Base-by-base conservation (phyloP, 1,284 basidiomycete species). In the Pseudozyma thailandica region DNA sequence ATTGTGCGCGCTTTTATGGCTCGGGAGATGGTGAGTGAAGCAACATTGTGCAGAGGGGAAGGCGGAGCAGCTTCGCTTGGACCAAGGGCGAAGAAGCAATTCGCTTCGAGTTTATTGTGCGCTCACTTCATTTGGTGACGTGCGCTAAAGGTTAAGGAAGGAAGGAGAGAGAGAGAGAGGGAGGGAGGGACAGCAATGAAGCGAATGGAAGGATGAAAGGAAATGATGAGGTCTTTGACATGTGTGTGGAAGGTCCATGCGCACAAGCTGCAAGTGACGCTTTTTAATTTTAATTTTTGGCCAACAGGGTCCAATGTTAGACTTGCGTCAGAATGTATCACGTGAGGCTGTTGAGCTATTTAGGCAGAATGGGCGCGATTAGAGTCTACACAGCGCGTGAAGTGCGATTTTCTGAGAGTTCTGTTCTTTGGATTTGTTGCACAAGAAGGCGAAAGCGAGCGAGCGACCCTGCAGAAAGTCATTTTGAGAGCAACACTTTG, bases 401-500 rank as follows among this genome's bases (percentile, higher is more conserved):
- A 33, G 31, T 13, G 31, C 31, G n/a, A 16, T 33, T 10, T 33
- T 13, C 3, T 33, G 12, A 33, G 31, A 13, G 31, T 33, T 10
- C 12, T 13, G 12, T 8, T 33, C 12, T 33, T 10, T 33, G 31
- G 31, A 10, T 33, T 10, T 45, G 8, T 27, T 30, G 23, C 21
- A 20, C 42, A n/a, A n/a, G n/a, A n/a, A n/a, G n/a, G n/a, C n/a
- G n/a, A n/a, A n/a, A n/a, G n/a, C n/a, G n/a, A n/a, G n/a, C n/a
- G n/a, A 31, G 30, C 15, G 30, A 31, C 30, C 30, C 30, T 31
- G 30, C 30, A 31, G 30, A 31, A 31, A 31, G 30, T 31, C 8
- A 31, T 31, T n/a, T n/a, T n/a, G 41, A 51, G 50, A 51, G 50
- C 50, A 51, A 51, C 50, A 51, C 50, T 37, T 43, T 42, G n/a